Evolutionary conservation across 1,284 basidiomycete genomes (phyloP).

Genomic region (Heterobasidion occidentale): DNA sequence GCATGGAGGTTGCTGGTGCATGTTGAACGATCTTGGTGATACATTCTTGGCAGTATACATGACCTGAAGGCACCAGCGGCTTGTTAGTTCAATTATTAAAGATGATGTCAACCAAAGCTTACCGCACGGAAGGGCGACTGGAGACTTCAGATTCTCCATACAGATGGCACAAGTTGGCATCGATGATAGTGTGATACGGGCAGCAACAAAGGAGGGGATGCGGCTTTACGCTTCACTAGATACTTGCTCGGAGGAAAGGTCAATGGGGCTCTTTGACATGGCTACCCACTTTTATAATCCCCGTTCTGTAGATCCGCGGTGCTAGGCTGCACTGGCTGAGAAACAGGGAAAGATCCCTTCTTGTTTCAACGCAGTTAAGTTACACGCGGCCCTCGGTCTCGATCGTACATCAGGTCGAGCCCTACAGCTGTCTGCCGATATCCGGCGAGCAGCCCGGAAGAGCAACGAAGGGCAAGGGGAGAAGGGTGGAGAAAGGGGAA

Average conservation of each 20-base stretch:
- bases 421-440: not conserved
- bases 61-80: conserved; percentile 28
- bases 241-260: not conserved
- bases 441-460: not conserved
- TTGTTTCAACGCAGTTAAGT: not conserved
- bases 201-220: not conserved
- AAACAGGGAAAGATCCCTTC: not conserved
- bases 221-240: not conserved
- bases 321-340: not conserved
- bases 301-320: not conserved
- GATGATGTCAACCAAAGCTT: conserved; percentile 11
- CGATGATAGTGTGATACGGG: not conserved
- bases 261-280: not conserved
- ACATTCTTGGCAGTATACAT: conserved; percentile 52
- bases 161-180: conserved; percentile 48
- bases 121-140: conserved; percentile 59
- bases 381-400: too few relatives aligned
- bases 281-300: too few relatives aligned
- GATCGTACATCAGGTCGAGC: not conserved
- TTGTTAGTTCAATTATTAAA: not conserved
- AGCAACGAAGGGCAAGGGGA: too few relatives aligned
- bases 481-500: too few relatives aligned
- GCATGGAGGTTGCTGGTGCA: conserved; percentile 33
- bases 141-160: conserved; percentile 37
- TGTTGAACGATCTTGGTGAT: conserved; percentile 36